These are phyloP conservation scores for Theobroma grandiflorum DNA, from an alignment of 441 rosid species.

Conservation along the genomic window DNA sequence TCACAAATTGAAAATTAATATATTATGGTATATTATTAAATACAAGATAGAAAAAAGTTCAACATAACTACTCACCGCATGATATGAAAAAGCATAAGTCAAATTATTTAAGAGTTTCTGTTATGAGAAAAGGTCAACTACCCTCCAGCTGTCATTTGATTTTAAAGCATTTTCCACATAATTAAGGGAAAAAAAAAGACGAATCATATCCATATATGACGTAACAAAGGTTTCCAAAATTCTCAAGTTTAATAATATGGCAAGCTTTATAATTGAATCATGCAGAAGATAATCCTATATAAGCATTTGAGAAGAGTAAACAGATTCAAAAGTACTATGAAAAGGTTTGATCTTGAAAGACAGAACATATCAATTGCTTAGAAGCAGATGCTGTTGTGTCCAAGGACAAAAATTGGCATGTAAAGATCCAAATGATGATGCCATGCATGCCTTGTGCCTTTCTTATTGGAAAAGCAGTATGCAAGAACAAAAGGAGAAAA, in stretches of 20 bases:
- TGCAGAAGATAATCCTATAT: background rate
- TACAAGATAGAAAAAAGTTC: background rate
- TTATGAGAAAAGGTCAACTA: background rate
- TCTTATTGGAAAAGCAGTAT: no score
- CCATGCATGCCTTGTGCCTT: no score
- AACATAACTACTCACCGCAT: background rate
- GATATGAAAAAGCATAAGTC: background rate
- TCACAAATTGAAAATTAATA: background rate
- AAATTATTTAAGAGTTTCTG: background rate
- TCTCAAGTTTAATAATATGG: slow-evolving; percentile 6
- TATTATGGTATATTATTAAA: background rate
- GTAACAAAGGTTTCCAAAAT: background rate
- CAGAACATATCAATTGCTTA: background rate
- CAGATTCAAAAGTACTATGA: background rate
- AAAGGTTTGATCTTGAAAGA: background rate
- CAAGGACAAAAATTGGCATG: no score
- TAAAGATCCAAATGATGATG: no score
- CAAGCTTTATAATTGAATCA: background rate
- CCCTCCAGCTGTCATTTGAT: background rate
- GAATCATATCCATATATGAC: background rate
- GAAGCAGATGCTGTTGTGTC: background rate
- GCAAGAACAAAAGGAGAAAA: no score
- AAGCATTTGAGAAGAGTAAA: background rate
- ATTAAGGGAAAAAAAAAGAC: background rate
- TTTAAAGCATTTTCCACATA: background rate